Evolutionary conservation across 768 basidiomycete species (phyloP), one percentile per base, ranked within the genome.

Genomic region (Rubroboletus pulcherrimus): DNA sequence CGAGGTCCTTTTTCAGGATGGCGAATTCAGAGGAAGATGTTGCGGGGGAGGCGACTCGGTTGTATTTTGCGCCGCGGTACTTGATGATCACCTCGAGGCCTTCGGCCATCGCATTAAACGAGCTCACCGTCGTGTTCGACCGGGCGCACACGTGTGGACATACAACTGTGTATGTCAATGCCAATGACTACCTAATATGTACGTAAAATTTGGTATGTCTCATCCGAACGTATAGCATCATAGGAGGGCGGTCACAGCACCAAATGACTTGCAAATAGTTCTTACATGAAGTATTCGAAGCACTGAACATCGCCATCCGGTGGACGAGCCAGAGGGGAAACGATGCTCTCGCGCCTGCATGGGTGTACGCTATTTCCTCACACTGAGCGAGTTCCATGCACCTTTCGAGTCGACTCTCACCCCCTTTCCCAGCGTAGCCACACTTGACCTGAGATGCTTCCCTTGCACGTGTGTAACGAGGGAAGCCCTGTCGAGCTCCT

Each of bases 1-100:
- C 53, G 30, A 72, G 64, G 54, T 72, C 69, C 40, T 55, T 61
- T 50, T 71, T 63, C 37, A 71, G 51, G 44, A 60, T 63, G 38
- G 59, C 58, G 39, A 69, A 56, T 11, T 48, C 66, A 31, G 60
- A 60, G 2, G 68, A 57, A 5, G 53, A 0, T 7, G 57, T 58
- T 0, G 49, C 21, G 7, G 62, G 55, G 5, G 55, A 51, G 38
- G 56, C 49, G 46, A 69, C 49, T 9, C 48, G 54, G 38, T 21
- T 10, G 43, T 54, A 42, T 50, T 70, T 70, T 4, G 29, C 24
- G 12, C 66, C 66, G 11, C 49, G 53, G 42, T 70, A 70, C 39
- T 57, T 55, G 56, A 69, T 61, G 42, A 55, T 55, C 7, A 69
- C 68, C 46, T 69, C 55, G 45, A 69, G 53, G 19, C 64, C 69